Evolutionary conservation across 2,329 filamentous ascomycete species (phyloP), one percentile per base, ranked within the genome.

Genomic region (Celoporthe dispersa): DNA sequence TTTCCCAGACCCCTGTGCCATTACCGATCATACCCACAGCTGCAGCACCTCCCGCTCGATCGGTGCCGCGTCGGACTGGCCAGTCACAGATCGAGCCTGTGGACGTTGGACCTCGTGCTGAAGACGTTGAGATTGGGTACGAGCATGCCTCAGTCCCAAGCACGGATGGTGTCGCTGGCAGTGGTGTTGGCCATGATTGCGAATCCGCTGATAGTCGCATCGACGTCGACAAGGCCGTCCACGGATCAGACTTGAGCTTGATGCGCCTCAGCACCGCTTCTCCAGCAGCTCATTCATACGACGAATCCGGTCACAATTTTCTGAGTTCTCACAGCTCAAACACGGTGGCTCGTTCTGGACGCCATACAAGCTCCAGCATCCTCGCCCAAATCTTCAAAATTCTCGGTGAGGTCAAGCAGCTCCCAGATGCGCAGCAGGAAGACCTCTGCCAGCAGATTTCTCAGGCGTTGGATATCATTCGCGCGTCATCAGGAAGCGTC

Each of bases 391-490:
- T n/a, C 3, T 69, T 69, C 35, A 55, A 25, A 35, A 12, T 69
- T 22, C 65, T 69, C 31, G 55, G 41, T 2, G 68, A 69, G 16
- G 65, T 69, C 4, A 33, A 31, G 25, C 41, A 53, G 3, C 55
- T 69, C 1, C 63, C 68, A 28, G 19, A 2, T 2, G 53, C 39
- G 9, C 41, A 69, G 44, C 57, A 37, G 37, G 19, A n/a, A 25
- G 19, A 3, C 3, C n/a, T 19, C 33, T 60, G 11, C 33, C 31
- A 25, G 19, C n/a, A 16, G 9, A 37, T 60, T 14, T 35, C 22
- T n/a, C 31, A 60, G 19, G 57, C 57, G 3, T 22, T 60, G 11
- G 19, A 60, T 3, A 22, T 37, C 3, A 22, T 37, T 22, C 19
- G 57, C 22, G 57, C 19, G 16, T 11, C 57, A 7, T 37, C 31